Evolutionary conservation across 2,329 filamentous ascomycete species (phyloP), one percentile per base, ranked within the genome.

Genomic region (Fusarium humuli): DNA sequence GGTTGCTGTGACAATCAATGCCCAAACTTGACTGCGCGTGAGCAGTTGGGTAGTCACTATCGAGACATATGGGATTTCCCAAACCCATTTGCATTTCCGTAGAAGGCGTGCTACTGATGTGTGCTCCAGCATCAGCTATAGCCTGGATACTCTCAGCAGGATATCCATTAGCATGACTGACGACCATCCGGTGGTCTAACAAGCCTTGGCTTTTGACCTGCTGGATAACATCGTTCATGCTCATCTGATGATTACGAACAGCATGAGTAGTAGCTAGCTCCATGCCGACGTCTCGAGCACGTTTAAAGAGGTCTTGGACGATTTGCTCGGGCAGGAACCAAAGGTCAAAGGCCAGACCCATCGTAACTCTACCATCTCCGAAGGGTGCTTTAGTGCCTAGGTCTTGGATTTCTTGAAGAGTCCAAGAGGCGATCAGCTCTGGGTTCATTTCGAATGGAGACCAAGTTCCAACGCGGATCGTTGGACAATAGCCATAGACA

Each of bases 41-140:
- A 3, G 61, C 61, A 2, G 2, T 7, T 0, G 47, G 62, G 1
- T 64, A 32, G 9, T 71, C 50, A 3, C 50, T 40, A 0, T 55
- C 32, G 2, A 70, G 23, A 8, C 67, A 70, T 2, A 70, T 23
- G 0, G 67, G 57, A 0, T 50, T 29, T 0, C 67, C 67, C 0
- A 71, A 29, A 0, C 54, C 45, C 67, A 71, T 71, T 3, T 66
- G 65, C 20, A 64, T 47, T 18, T 70, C 67, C 0, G 67, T 71
- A 1, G 49, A 64, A 3, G 67, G 67, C 1, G 67, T 70, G 5
- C 37, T 54, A 2, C 63, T 64, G 0, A 70, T 57, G 4, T 41
- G 25, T 2, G 67, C 45, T 18, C 42, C 57, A 3, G 58, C 29
- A 9, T 68, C 29, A 1, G 18, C 48, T 5, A 61, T 7, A 0